Evolutionary conservation across 2,329 filamentous ascomycete genomes (phyloP), one percentile per base, ranked within the genome.

Genomic region (Cladobotryum mycophilum): DNA sequence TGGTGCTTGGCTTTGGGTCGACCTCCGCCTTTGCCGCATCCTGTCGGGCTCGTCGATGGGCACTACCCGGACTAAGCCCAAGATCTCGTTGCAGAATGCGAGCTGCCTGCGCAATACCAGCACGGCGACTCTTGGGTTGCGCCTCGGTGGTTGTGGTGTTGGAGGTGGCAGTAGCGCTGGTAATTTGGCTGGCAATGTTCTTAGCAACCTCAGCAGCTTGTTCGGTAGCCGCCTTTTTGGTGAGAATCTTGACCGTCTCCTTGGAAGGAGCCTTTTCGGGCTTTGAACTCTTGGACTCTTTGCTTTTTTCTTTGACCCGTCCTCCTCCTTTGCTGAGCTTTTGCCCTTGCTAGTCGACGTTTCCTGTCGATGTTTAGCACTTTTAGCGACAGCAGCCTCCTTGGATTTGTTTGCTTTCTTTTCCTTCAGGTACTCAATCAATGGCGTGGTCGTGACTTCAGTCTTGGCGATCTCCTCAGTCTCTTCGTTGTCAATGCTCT

Each of bases 381-480:
- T 61, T 53, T 67, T 70, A 5, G 57, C 58, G n/a, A 64, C 60
- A 3, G 60, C 52, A 34, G 72, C 71, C 51, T 85, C 81, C 59
- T 83, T 84, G 17, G 66, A 71, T 63, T 80, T 84, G 56, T 82
- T 89, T 13, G 89, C 89, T 71, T 95, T 96, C 71, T 95, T 96
- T 67, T 96, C 91, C 57, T 87, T 87, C 35, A 96, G 76, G 57
- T 85, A 95, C 63, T 96, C 89, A 48, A 97, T 88, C 47, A 99
- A 71, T 0, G 93, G 93, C 0, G 93, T 97, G 1, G 85, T 91
- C 20, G 82, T 89, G 45, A 88, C 76, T 61, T 88, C 87, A 35
- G 67, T 55, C 47, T 79, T 78, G 3, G 76, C 67, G 14, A 70
- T 55, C 12, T 76, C 71, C 9, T 71, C 70, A 4, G 54, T 61